A percentile compares a stretch with the other conserved stretches of the same genome.
phyloP scores from a whole-genome alignment of 2,329 filamentous ascomycete species.

The Botrytis byssoidea region DNA sequence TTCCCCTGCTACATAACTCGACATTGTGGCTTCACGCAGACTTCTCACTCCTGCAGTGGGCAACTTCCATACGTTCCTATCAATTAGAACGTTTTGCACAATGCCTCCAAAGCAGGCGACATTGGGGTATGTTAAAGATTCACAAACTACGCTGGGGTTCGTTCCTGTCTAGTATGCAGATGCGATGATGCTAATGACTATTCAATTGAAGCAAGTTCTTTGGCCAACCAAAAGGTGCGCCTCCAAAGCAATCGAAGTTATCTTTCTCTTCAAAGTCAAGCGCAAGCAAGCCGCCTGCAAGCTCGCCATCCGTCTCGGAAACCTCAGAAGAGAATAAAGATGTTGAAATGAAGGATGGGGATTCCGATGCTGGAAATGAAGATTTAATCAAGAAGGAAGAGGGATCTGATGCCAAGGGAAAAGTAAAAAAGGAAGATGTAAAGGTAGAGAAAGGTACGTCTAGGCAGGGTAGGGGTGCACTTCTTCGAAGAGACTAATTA shows the following conservation, averaged over 20 bases:
- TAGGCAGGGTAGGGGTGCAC: not conserved
- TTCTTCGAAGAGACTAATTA: not conserved
- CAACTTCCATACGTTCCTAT: slow-evolving; percentile 25
- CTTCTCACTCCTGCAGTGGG: slow-evolving; percentile 24
- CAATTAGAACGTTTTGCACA: slow-evolving; percentile 27
- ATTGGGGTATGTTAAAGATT: slow-evolving; percentile 79
- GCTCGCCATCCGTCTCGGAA: slow-evolving; percentile 25
- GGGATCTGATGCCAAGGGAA: slow-evolving; percentile 11
- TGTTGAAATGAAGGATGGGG: slow-evolving; percentile 35
- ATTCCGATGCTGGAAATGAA: slow-evolving; percentile 25
- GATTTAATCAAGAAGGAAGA: slow-evolving; percentile 26
- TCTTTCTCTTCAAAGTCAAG: slow-evolving; percentile 65
- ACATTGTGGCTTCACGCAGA: slow-evolving; percentile 37
- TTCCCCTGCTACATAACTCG: not conserved
- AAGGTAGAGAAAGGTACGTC: not conserved
- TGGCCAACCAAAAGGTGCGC: slow-evolving; percentile 60
- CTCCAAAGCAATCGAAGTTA: slow-evolving; percentile 74
- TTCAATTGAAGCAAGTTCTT: slow-evolving; percentile 74
- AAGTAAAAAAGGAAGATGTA: slow-evolving; percentile 20
- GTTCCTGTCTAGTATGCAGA: slow-evolving; percentile 31
- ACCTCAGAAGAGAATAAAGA: slow-evolving; percentile 31
- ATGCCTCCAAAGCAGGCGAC: slow-evolving; percentile 62
- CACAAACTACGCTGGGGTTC: slow-evolving; percentile 74
- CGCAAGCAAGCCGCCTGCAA: slow-evolving; percentile 35
- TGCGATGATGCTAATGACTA: slow-evolving; percentile 24